Conservation (phyloP, 306 rosid genomes). For the Geum urbanum region DNA sequence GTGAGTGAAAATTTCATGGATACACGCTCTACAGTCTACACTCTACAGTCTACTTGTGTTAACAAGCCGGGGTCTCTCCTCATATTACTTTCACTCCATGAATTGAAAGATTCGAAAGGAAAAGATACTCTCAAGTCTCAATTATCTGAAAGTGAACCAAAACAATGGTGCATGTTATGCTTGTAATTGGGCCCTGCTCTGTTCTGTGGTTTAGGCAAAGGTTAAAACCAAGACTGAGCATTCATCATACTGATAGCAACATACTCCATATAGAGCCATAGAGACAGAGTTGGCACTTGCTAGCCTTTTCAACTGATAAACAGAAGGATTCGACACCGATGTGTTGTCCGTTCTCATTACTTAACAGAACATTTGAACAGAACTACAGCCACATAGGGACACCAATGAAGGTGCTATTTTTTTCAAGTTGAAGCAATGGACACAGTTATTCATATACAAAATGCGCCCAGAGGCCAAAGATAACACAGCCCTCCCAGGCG, state of each 20-base stretch:
- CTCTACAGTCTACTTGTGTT: no score
- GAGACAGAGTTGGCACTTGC: not conserved
- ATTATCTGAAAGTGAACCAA: no score
- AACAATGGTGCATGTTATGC: no score
- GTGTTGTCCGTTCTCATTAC: no score
- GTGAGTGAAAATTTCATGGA: no score
- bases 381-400: no score
- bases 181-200: not conserved
- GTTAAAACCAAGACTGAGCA: not conserved
- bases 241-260: not conserved
- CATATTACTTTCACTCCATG: no score
- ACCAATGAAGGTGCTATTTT: not conserved
- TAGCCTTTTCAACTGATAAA: not conserved
- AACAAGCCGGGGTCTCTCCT: no score
- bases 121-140: no score
- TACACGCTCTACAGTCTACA: no score
- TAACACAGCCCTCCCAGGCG: constrained; percentile 31
- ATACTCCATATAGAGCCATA: not conserved
- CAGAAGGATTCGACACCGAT: not conserved
- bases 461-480: constrained; percentile 32
- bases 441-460: constrained; percentile 30
- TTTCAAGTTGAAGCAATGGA: constrained; percentile 9
- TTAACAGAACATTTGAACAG: no score
- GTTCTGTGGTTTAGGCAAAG: not conserved
- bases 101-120: no score